Evolutionary conservation across 306 rosid genomes (phyloP).

Genomic region (Coriaria nepalensis): DNA sequence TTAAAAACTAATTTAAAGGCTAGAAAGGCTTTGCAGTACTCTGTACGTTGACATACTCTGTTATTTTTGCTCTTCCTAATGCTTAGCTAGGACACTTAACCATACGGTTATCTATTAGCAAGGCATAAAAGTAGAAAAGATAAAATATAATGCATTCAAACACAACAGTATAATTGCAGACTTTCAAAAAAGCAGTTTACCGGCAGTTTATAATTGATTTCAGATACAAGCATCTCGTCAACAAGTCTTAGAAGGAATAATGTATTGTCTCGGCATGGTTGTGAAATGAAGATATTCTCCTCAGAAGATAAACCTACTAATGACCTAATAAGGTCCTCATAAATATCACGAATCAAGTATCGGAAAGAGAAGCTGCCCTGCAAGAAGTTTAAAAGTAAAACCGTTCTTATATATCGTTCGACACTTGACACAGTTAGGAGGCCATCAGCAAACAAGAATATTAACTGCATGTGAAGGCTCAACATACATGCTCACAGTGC

Average conservation of each 20-base stretch:
- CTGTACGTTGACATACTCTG: too few species aligned
- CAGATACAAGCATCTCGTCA: constrained; percentile 80
- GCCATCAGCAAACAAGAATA: constrained; percentile 10
- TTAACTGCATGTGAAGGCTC: too few species aligned
- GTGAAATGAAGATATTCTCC: constrained; percentile 63
- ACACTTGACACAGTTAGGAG: constrained; percentile 10
- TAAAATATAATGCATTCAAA: too few species aligned
- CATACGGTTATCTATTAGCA: too few species aligned
- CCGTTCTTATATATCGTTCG: constrained; percentile 8
- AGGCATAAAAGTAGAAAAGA: too few species aligned
- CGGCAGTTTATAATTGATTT: constrained; percentile 70
- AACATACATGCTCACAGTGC: constrained; percentile 60
- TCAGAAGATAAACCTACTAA: constrained; percentile 59
- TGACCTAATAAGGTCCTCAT: constrained; percentile 59
- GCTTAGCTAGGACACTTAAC: too few species aligned
- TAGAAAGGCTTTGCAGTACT: too few species aligned
- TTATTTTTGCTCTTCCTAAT: too few species aligned
- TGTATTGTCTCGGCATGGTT: constrained; percentile 93
- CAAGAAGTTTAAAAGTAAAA: constrained; percentile 16
- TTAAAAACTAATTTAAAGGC: too few species aligned
- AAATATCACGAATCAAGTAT: constrained; percentile 65
- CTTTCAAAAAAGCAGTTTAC: constrained; percentile 27
- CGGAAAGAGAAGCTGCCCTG: constrained; percentile 47
- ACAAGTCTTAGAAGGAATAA: constrained; percentile 68
- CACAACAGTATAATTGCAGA: too few species aligned